Base-by-base conservation (phyloP, 192 early-diverging fungal genomes). In the Paraglomus brasilianum region DNA sequence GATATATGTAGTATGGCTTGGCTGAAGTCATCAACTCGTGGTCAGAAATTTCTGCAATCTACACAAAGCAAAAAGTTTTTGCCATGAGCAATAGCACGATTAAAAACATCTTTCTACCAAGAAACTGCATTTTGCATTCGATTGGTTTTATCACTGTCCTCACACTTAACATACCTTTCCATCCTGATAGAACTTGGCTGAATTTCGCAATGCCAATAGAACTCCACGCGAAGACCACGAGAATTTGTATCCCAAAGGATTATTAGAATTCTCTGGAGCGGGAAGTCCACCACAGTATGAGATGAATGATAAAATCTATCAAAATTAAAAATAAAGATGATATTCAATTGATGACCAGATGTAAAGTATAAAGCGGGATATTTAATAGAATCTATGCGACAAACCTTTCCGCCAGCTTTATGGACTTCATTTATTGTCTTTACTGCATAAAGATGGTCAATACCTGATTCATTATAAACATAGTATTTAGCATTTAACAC, bases 161-260 rank as follows among this genome's bases (percentile, higher is more conserved):
- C n/a, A n/a, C n/a, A n/a, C n/a, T n/a, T n/a, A 30, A 17, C 39
- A 21, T 43, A 87, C 83, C 85, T 96, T 90, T 65, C 95, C 97
- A 74, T 92, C 86, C 74, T 93, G 82, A 73, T 89, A 86, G 79
- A 89, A 98, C 57, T 88, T 93, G 66, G 97, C 97, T 61, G 83
- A 91, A 85, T 97, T 99, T 74, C 92, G 86, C 65, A 97, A 83
- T 36, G 97, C 97, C 51, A 99, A 86, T 49, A 99, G 82, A n/a
- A 99, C 97, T 62, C 97, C 97, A 72, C 95, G 91, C 15, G 96
- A 91, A 46, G 92, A 94, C 97, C 97, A 99, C 72, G 88, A 91
- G 84, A 99, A 99, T 80, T 99, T 99, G 92, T 99, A 99, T 49
- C 97, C 97, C 40, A 99, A 86, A 66, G 97, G 97, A 79, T 98